Conservation (phyloP, 2,329 filamentous ascomycete species). For the Rhexocercosporidium sp. region DNA sequence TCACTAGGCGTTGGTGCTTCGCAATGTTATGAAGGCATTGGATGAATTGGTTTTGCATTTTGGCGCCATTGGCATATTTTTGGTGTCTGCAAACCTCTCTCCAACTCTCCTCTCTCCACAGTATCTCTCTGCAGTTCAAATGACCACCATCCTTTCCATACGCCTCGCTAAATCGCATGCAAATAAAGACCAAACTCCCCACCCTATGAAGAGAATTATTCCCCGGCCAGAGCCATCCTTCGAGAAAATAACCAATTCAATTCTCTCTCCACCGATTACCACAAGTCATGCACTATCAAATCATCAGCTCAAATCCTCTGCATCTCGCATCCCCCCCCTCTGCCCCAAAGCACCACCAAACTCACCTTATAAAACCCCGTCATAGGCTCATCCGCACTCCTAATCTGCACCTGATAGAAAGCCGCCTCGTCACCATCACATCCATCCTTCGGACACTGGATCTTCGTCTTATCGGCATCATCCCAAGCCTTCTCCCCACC, state of each 20-base stretch:
- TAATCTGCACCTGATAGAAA: slow-evolving; percentile 96
- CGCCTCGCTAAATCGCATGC: slow-evolving; percentile 39
- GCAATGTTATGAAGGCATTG: background rate
- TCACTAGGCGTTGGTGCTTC: slow-evolving; percentile 5
- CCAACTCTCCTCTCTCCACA: background rate
- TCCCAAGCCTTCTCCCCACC: slow-evolving; percentile 89
- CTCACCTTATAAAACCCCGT: slow-evolving; percentile 90
- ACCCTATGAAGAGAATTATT: slow-evolving; percentile 1
- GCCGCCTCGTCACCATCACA: slow-evolving; percentile 87
- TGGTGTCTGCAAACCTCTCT: background rate
- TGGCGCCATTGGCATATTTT: background rate
- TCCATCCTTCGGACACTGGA: slow-evolving; percentile 80
- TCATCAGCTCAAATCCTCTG: slow-evolving; percentile 26
- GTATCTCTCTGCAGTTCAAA: background rate
- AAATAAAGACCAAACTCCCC: slow-evolving; percentile 21
- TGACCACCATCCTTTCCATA: slow-evolving; percentile 10
- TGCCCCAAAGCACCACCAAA: slow-evolving; percentile 4
- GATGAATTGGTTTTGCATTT: background rate
- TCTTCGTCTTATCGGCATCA: slow-evolving; percentile 83
- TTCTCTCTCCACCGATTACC: slow-evolving; percentile 71
- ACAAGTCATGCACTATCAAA: slow-evolving; percentile 67
- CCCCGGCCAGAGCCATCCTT: background rate
- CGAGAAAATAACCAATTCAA: slow-evolving; percentile 40
- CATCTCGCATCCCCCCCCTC: slow-evolving; percentile 28
- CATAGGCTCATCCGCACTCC: slow-evolving; percentile 98